phyloP scores from a whole-genome alignment of 2,329 filamentous ascomycete genomes.

The Curvularia hawaiiensis region DNA sequence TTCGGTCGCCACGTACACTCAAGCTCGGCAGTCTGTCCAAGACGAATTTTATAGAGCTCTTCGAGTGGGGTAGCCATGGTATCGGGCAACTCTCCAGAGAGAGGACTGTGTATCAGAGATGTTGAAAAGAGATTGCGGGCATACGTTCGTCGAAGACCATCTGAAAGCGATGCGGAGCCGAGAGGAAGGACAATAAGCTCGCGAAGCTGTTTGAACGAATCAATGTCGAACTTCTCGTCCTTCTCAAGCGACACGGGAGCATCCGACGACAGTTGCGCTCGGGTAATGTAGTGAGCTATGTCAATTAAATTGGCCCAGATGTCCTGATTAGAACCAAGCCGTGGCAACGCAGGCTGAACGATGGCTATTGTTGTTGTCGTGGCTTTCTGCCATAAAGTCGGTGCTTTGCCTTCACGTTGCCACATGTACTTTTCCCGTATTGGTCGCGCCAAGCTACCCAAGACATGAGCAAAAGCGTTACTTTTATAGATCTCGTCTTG shows the following conservation, averaged over 20 bases:
- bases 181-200: conserved; percentile 76
- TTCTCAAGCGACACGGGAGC: conserved; percentile 40
- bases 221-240: conserved; percentile 84
- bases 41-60: conserved; percentile 67
- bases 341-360: conserved; percentile 67
- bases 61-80: conserved; percentile 59
- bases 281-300: conserved; percentile 47
- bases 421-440: conserved; percentile 84
- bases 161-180: conserved; percentile 67
- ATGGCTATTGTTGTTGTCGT: conserved; percentile 73
- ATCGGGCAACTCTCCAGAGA: conserved; percentile 64
- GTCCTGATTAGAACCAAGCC: conserved; percentile 38
- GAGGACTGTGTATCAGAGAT: conserved; percentile 77
- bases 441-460: conserved; percentile 71
- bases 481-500: conserved; percentile 72
- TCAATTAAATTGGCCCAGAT: conserved; percentile 67
- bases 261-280: conserved; percentile 46
- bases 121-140: conserved; percentile 78
- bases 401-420: conserved; percentile 70
- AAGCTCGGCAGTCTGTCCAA: conserved; percentile 74
- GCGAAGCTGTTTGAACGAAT: conserved; percentile 71
- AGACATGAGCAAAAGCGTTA: conserved; percentile 66
- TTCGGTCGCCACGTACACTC: conserved; percentile 67
- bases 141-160: conserved; percentile 71
- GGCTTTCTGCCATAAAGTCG: conserved; percentile 79